Evolutionary conservation across 2,329 filamentous ascomycete species (phyloP), one percentile per base, ranked within the genome.

Genomic region (Pestalotiopsis sp.): DNA sequence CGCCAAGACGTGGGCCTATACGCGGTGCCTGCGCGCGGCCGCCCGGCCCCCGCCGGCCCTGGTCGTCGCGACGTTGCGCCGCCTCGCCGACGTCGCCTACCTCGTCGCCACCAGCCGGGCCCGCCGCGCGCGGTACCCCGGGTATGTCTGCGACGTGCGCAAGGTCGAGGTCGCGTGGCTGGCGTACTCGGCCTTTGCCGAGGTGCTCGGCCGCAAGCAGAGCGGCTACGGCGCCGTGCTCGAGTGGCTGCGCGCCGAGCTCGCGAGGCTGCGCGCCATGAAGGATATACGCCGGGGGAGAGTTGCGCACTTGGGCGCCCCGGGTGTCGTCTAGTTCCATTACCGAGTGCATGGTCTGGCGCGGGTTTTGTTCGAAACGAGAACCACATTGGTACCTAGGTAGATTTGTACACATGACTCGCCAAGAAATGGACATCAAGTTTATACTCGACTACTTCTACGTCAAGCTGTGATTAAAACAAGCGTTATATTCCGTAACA

Each of bases 151-250:
- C 74, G 82, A 83, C 23, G 82, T 95, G 38, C 87, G 84, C 66
- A 88, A 86, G 72, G 78, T 78, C 14, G 91, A 95, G 75, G 83
- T 89, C 2, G 76, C 79, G 67, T 90, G 90, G 83, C 82, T 95
- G 69, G 91, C 90, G 0, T 89, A 90, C 65, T 84, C 84, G 36
- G 93, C 94, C 4, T 97, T 97, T 75, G 78, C 83, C 60, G 82
- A 84, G 65, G 90, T 96, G 36, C 83, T 98, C 74, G 78, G 80
- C 62, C 86, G 85, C 73, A 93, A 92, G 78, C 94, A 97, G 84
- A 91, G 91, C 41, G 87, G 85, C 67, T 93, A 94, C 79, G 76
- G 75, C 4, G 80, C 80, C 38, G 85, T 95, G 14, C 79, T 98
- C 68, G 78, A 77, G 40, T 97, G 93, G 93, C 80, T 97, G 69